Conservation (phyloP, 139 green algal species). For the Coccomyxa sp. region DNA sequence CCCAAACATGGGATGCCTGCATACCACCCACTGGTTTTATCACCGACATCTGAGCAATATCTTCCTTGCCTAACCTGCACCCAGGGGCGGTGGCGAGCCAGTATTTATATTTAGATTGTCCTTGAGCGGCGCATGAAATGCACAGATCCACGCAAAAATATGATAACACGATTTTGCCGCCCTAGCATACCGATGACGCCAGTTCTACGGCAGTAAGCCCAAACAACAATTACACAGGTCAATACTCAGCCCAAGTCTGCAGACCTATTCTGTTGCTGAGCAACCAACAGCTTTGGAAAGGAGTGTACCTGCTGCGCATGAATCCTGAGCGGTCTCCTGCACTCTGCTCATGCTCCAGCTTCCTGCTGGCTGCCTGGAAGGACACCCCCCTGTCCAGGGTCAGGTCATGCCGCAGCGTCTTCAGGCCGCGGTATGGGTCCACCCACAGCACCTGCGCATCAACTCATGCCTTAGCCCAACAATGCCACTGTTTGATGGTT, state of each 20-base stretch:
- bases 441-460: conserved; percentile 36
- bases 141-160: too few species aligned
- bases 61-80: neutral
- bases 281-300: too few species aligned
- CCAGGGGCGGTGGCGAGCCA: too few species aligned
- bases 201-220: too few species aligned
- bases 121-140: too few species aligned
- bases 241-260: too few species aligned
- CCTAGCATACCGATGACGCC: too few species aligned
- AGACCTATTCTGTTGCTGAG: too few species aligned
- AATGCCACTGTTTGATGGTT: neutral
- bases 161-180: too few species aligned
- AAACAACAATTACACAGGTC: too few species aligned
- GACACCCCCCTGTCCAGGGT: conserved; percentile 63
- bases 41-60: neutral
- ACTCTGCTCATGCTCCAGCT: conserved; percentile 44
- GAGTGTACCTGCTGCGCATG: conserved; percentile 35
- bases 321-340: conserved; percentile 46
- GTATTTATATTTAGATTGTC: too few species aligned
- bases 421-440: conserved; percentile 47
- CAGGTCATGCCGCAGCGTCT: conserved; percentile 52
- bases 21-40: too few species aligned
- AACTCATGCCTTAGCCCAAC: neutral
- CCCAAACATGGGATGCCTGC: conserved; percentile 36
- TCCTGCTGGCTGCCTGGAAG: conserved; percentile 38